A percentile compares a stretch with the other conserved stretches of the same genome.
Evolutionary conservation across 331 rosid species (phyloP).

Genomic region (Arachis monticola): DNA sequence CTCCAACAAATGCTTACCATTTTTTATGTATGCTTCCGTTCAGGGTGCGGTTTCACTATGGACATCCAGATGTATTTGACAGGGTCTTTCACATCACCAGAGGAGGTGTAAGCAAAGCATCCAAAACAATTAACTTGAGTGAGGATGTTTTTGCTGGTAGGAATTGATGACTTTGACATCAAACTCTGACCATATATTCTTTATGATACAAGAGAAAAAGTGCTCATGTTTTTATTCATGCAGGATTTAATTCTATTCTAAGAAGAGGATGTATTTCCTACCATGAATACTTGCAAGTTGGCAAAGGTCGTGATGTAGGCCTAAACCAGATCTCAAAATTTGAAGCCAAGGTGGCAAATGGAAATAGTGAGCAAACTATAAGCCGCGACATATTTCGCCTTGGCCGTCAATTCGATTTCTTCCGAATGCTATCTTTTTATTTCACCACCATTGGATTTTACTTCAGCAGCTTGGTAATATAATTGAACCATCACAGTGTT

Average conservation of each 20-base stretch:
- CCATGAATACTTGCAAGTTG: constrained; percentile 92
- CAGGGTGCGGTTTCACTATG: constrained; percentile 96
- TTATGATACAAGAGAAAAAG: constrained; percentile 29
- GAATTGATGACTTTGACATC: constrained; percentile 40
- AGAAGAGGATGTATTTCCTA: constrained; percentile 83
- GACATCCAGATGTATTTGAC: constrained; percentile 98
- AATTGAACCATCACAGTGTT: constrained; percentile 18
- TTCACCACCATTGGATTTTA: constrained; percentile 95
- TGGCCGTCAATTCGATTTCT: constrained; percentile 90
- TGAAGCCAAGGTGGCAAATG: constrained; percentile 97
- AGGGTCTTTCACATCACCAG: constrained; percentile 91
- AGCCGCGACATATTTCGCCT: constrained; percentile 91
- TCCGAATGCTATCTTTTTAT: constrained; percentile 92
- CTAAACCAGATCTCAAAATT: constrained; percentile 91
- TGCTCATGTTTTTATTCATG: constrained; percentile 32
- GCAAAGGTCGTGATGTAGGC: constrained; percentile 96
- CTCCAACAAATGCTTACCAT: constrained; percentile 25
- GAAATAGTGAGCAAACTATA: constrained; percentile 94
- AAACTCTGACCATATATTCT: constrained; percentile 21
- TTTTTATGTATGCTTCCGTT: constrained; percentile 32
- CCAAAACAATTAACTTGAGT: constrained; percentile 92
- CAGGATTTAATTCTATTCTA: constrained; percentile 85
- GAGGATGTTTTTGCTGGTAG: constrained; percentile 97
- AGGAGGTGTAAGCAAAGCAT: constrained; percentile 97
- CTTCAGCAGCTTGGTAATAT: constrained; percentile 90